These are phyloP conservation scores for Eurotiales sp. DNA, from an alignment of 2,329 filamentous ascomycete species.

Conservation along the genomic window DNA sequence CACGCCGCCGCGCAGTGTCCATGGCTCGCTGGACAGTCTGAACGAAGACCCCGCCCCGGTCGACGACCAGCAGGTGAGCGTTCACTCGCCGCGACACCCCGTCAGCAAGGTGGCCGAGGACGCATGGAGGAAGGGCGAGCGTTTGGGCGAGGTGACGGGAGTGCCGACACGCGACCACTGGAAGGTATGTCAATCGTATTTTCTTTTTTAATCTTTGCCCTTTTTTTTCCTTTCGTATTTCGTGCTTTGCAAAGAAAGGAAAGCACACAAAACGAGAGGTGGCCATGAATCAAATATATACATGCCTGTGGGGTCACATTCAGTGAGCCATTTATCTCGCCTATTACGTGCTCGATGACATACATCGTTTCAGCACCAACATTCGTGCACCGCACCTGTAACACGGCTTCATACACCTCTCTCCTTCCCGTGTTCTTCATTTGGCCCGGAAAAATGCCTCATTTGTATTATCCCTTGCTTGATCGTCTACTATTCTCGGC, in stretches of 20 bases:
- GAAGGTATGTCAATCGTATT: conserved; percentile 46
- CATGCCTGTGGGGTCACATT: conserved; percentile 1
- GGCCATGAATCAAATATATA: conserved; percentile 2
- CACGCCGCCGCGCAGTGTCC: conserved; percentile 52
- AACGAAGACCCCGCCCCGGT: conserved; percentile 32
- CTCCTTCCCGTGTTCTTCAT: not conserved
- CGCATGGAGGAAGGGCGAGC: conserved; percentile 50
- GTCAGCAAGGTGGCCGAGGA: conserved; percentile 49
- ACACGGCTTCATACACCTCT: not conserved
- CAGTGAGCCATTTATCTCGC: conserved; percentile 15
- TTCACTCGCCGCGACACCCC: conserved; percentile 32
- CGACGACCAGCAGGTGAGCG: conserved; percentile 40
- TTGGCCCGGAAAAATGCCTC: too few relatives aligned
- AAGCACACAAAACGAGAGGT: not conserved
- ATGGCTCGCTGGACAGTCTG: conserved; percentile 51
- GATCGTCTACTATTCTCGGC: too few relatives aligned
- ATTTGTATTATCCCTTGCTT: not conserved
- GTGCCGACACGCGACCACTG: conserved; percentile 61
- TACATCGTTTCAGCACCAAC: not conserved
- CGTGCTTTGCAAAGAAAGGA: not conserved
- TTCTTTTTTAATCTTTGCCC: not conserved
- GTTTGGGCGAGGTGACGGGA: conserved; percentile 55
- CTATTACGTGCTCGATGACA: conserved; percentile 15
- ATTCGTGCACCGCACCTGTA: too few relatives aligned
- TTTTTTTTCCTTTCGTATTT: not conserved